Conservation (phyloP, 305 asterid species). For the Fraxinus latifolia region DNA sequence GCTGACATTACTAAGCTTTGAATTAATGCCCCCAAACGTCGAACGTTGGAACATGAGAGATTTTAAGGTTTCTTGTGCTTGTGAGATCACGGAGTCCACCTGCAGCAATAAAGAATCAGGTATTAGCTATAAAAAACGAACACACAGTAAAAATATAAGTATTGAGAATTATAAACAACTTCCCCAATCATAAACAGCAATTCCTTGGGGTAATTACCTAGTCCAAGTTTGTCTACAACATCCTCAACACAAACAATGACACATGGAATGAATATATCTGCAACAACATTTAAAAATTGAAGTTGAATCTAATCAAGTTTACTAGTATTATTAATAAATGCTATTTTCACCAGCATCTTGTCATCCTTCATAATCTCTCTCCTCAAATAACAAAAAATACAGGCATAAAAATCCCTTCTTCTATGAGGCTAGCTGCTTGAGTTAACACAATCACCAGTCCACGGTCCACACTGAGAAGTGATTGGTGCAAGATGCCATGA, state of each 20-base stretch:
- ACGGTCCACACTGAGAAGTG: constrained; percentile 2
- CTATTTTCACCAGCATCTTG: not conserved
- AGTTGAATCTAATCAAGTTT: not conserved
- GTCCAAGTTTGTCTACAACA: constrained; percentile 5
- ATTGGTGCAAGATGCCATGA: not conserved
- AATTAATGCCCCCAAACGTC: constrained; percentile 83
- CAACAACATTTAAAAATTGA: constrained; percentile 11
- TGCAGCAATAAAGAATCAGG: constrained; percentile 35
- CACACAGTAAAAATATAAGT: not conserved
- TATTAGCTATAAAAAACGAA: constrained; percentile 4
- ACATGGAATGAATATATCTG: not conserved
- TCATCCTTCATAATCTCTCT: constrained; percentile 3
- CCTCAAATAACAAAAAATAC: not conserved
- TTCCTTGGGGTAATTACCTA: not conserved
- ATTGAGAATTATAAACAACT: constrained; percentile 1
- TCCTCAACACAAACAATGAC: constrained; percentile 11
- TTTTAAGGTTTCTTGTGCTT: constrained; percentile 91
- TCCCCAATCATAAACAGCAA: constrained; percentile 21
- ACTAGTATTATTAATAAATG: not conserved
- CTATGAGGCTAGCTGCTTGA: not conserved
- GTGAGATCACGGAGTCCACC: constrained; percentile 91
- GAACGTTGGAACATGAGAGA: constrained; percentile 86
- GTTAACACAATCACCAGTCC: not conserved
- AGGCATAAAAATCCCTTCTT: not conserved
- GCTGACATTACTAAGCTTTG: constrained; percentile 88